Conservation (phyloP, 257 asterid species). For the Verbena officinalis region DNA sequence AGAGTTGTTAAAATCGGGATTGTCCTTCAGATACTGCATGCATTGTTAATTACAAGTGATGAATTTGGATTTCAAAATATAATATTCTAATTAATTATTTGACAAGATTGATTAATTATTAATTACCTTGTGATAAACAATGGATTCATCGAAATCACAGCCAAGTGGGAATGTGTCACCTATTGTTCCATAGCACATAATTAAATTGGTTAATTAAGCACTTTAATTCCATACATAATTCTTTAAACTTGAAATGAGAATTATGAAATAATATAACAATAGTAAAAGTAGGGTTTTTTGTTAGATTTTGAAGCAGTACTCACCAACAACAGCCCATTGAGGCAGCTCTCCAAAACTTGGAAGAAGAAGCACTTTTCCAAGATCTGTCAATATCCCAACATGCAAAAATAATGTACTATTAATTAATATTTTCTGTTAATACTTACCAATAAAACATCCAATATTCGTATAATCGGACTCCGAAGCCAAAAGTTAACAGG, state of each 20-base stretch:
- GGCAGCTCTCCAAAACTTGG: slow-evolving; percentile 47
- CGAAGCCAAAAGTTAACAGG: too few species aligned
- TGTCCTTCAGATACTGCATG: slow-evolving; percentile 50
- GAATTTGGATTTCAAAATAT: neutral
- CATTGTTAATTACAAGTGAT: too few species aligned
- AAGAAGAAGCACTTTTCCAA: slow-evolving; percentile 61
- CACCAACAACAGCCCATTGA: slow-evolving; percentile 65
- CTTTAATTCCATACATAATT: neutral
- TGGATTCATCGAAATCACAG: slow-evolving; percentile 50
- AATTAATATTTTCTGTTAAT: too few species aligned
- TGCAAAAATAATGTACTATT: slow-evolving; percentile 6
- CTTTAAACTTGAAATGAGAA: neutral
- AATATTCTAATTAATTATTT: too few species aligned
- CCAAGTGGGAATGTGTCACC: slow-evolving; percentile 62
- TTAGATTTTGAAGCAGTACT: slow-evolving; percentile 12
- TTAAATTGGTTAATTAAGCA: neutral
- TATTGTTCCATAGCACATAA: neutral
- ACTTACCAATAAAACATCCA: too few species aligned
- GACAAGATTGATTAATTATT: neutral
- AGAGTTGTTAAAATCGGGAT: slow-evolving; percentile 39
- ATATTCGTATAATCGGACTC: too few species aligned
- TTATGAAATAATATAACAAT: neutral
- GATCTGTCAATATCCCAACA: slow-evolving; percentile 40
- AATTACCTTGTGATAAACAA: slow-evolving; percentile 49
- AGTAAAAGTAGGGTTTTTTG: neutral